Conservation (phyloP, 768 basidiomycete genomes). For the Exidia glandulosa region DNA sequence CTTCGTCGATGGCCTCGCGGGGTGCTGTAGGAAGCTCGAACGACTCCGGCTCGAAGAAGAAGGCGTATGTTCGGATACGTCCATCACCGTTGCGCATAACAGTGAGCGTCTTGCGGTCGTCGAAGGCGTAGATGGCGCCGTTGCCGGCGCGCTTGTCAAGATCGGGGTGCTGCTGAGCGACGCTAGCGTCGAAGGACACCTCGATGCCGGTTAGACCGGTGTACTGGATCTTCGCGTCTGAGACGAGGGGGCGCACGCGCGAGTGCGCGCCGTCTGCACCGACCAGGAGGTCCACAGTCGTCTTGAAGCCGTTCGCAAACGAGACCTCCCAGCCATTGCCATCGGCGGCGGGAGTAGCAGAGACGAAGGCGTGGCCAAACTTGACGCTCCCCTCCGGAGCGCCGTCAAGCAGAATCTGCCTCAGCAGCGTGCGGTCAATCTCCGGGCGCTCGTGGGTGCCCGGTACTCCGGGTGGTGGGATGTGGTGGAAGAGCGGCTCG, state of each 20-base stretch:
- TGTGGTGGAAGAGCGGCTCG: background rate
- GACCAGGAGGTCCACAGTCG: constrained; percentile 7
- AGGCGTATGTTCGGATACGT: constrained; percentile 9
- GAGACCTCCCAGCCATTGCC: background rate
- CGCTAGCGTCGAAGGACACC: constrained; percentile 3
- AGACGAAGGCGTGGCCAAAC: constrained; percentile 2
- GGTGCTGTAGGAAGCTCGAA: background rate
- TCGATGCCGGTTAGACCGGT: constrained; percentile 14
- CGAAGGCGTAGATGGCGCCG: constrained; percentile 7
- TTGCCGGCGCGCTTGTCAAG: constrained; percentile 5
- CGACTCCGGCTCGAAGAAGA: background rate
- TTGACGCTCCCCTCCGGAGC: constrained; percentile 3
- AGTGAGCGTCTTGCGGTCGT: constrained; percentile 9
- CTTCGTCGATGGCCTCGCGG: background rate
- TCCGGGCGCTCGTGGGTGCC: background rate
- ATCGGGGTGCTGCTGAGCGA: constrained; percentile 7
- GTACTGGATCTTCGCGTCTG: constrained; percentile 9
- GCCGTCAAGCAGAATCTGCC: constrained; percentile 9
- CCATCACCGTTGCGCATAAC: constrained; percentile 14
- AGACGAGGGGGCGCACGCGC: constrained; percentile 12
- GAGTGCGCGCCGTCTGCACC: constrained; percentile 20
- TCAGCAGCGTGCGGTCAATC: background rate
- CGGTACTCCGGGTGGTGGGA: background rate
- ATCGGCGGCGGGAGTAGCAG: background rate
- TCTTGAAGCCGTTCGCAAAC: background rate